A percentile compares a stretch with the other conserved stretches of the same genome.
Evolutionary conservation across 345 rosid species (phyloP).

Genomic region (Bruguiera sexangula): DNA sequence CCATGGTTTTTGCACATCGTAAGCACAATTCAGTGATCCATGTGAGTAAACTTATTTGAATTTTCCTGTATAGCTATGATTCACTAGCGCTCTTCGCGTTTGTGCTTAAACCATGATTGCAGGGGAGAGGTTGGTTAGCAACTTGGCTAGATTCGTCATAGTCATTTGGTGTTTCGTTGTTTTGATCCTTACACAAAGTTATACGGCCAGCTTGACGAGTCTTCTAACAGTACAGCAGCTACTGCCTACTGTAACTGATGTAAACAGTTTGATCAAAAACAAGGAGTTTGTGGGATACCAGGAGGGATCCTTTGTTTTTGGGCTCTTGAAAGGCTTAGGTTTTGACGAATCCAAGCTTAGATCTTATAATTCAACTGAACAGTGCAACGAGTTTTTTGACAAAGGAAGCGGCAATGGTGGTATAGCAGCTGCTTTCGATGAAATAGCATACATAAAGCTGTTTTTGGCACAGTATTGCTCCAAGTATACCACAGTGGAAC

Average conservation of each 20-base stretch:
- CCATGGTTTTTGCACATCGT: neutral
- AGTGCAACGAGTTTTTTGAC: constrained; percentile 23
- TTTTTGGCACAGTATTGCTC: constrained; percentile 37
- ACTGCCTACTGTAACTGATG: no score
- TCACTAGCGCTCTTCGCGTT: neutral
- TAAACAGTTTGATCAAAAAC: no score
- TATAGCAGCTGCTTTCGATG: constrained; percentile 34
- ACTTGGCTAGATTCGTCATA: constrained; percentile 22
- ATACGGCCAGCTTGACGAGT: constrained; percentile 68
- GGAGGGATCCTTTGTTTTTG: constrained; percentile 36
- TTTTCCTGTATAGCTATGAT: neutral
- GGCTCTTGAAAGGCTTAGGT: constrained; percentile 21
- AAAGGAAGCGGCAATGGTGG: constrained; percentile 19
- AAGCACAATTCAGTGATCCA: neutral
- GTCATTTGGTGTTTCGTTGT: constrained; percentile 65
- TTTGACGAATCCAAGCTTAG: constrained; percentile 17
- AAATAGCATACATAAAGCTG: constrained; percentile 38
- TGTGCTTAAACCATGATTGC: no score
- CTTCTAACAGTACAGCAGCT: constrained; percentile 32
- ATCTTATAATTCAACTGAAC: constrained; percentile 14
- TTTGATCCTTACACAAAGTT: constrained; percentile 60
- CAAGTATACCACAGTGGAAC: constrained; percentile 8
- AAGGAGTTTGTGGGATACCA: constrained; percentile 38
- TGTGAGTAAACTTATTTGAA: neutral
- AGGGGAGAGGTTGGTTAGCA: no score